phyloP scores from a whole-genome alignment of 352 stramenopile genomes.

The Phytophthora litchii region DNA sequence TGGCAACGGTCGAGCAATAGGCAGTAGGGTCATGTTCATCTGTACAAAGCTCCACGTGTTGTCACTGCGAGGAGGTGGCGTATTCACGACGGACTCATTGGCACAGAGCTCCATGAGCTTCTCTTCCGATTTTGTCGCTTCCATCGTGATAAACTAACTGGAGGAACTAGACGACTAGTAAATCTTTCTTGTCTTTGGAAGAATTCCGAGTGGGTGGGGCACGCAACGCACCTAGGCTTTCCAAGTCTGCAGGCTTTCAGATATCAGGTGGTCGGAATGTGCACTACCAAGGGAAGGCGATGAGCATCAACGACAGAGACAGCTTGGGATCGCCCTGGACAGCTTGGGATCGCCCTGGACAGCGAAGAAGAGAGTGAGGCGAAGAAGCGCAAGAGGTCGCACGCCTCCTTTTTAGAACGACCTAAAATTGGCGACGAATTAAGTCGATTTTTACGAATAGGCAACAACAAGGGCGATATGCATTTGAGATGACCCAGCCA shows the following conservation, averaged over 20 bases:
- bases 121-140: slow-evolving; percentile 5
- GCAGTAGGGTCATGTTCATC: slow-evolving; percentile 87
- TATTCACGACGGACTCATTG: slow-evolving; percentile 14
- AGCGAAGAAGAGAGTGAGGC: slow-evolving; percentile 8
- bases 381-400: slow-evolving; percentile 29
- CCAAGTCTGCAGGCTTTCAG: slow-evolving; percentile 11
- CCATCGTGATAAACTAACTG: slow-evolving; percentile 25
- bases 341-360: background rate
- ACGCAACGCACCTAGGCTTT: slow-evolving; percentile 37
- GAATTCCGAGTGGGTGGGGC: slow-evolving; percentile 21
- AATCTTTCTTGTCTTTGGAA: slow-evolving; percentile 19
- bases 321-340: background rate
- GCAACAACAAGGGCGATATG: slow-evolving; percentile 5
- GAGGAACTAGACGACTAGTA: slow-evolving; percentile 4
- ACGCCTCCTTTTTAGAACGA: slow-evolving; percentile 29
- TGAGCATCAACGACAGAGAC: slow-evolving; percentile 15
- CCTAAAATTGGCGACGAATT: slow-evolving; percentile 29
- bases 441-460: slow-evolving; percentile 8
- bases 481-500: background rate
- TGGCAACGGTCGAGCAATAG: slow-evolving; percentile 71
- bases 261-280: slow-evolving; percentile 23
- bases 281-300: slow-evolving; percentile 4
- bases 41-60: slow-evolving; percentile 82
- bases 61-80: slow-evolving; percentile 14
- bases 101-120: slow-evolving; percentile 26